Base-by-base conservation (phyloP, 2,329 filamentous ascomycete genomes). In the Colletotrichum truncatum region DNA sequence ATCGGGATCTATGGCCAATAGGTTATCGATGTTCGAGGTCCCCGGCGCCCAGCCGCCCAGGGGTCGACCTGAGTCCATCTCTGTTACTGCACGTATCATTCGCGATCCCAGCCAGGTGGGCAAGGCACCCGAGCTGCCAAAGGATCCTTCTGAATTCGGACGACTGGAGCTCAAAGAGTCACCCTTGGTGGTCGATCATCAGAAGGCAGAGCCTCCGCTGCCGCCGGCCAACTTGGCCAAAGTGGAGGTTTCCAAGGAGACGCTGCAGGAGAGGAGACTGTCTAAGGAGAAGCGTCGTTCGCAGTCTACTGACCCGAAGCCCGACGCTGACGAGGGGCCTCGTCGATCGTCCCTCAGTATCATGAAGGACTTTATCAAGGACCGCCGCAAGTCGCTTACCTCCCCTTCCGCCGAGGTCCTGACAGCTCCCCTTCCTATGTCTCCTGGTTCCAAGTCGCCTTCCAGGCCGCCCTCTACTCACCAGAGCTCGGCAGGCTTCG, bases 71-170 rank as follows among this genome's bases (percentile, higher is more conserved):
- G 93, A 94, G 72, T 94, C 93, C 1, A 88, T 97, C n/a, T 94
- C 94, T 46, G 94, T 97, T 10, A 96, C 92, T 16, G 93, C 94
- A 51, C 89, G 91, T 54, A 97, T 97, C 68, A 82, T 97, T 36
- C 89, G 93, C 49, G 91, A 92, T 69, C 81, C 85, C 10, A 76
- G 74, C 18, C 81, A 85, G 32, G 78, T 79, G 41, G 75, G 78
- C 5, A 79, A 75, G 63, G 74, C 75, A 18, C 72, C 80, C 2
- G 84, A 86, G 16, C 70, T 75, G 3, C 77, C 76, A 3, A 77
- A 74, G 36, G 81, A 83, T 53, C 72, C 74, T 16, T 75, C 73
- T 3, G 85, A 87, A 16, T 84, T 80, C 66, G 75, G 73, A 36
- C 80, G 81, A 6, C 68, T 86, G 38, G 84, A 89, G 16, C 75